Evolutionary conservation across 495 filamentous ascomycete species (phyloP).

Genomic region (Corynascus novoguineensis): DNA sequence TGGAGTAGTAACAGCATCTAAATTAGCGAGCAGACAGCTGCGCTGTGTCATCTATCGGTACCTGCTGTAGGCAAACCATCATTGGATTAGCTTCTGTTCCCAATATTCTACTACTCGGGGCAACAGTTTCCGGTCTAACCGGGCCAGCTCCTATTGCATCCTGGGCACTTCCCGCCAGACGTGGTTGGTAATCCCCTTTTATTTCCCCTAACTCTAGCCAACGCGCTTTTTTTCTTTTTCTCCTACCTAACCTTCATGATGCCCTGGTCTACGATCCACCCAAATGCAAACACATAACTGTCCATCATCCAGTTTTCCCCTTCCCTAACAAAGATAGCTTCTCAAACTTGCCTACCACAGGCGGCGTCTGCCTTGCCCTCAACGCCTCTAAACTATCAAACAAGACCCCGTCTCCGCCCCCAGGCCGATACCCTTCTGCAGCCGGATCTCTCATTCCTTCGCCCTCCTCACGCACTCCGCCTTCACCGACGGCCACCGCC

Average conservation of each 20-base stretch:
- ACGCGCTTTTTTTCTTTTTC: neutral
- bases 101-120: too few relatives aligned
- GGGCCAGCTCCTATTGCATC: too few relatives aligned
- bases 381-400: constrained; percentile 44
- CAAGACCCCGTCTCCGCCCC: constrained; percentile 48
- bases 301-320: constrained; percentile 15
- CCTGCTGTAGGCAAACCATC: too few relatives aligned
- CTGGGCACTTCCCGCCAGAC: too few relatives aligned
- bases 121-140: too few relatives aligned
- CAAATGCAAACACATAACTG: constrained; percentile 21
- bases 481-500: too few relatives aligned
- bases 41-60: too few relatives aligned
- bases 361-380: constrained; percentile 41
- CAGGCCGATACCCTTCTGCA: constrained; percentile 34
- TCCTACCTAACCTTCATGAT: constrained; percentile 12
- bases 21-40: too few relatives aligned
- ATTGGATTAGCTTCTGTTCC: too few relatives aligned
- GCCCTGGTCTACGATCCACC: too few relatives aligned
- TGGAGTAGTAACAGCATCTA: neutral
- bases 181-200: neutral
- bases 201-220: constrained; percentile 42
- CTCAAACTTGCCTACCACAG: constrained; percentile 42
- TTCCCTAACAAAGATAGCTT: constrained; percentile 46
- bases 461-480: neutral
- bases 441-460: constrained; percentile 21